phyloP scores from a whole-genome alignment of 306 rosid genomes.

The Urtica urens region DNA sequence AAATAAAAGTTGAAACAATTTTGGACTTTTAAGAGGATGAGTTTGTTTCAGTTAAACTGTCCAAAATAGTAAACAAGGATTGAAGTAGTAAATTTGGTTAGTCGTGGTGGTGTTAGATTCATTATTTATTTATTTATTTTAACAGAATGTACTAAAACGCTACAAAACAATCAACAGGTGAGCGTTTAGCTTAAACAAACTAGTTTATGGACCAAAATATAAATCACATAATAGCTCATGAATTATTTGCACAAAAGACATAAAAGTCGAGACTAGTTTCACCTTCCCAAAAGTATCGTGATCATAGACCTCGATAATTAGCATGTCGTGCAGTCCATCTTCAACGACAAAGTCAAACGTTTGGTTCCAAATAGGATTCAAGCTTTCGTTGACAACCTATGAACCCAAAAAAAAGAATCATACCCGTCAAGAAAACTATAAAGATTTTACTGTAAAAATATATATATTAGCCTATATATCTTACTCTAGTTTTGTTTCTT shows the following conservation, averaged over 20 bases:
- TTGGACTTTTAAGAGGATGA: no score
- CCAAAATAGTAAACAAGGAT: no score
- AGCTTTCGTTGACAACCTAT: conserved; percentile 83
- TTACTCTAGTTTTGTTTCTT: conserved; percentile 81
- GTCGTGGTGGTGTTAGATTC: no score
- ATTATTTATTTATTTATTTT: no score
- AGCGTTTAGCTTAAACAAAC: no score
- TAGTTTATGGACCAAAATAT: neutral
- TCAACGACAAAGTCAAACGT: conserved; percentile 92
- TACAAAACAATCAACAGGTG: no score
- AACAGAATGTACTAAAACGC: no score
- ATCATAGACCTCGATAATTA: conserved; percentile 78
- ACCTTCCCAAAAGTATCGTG: conserved; percentile 99
- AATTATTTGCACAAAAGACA: neutral
- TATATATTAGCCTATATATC: conserved; percentile 8
- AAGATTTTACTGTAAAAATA: neutral
- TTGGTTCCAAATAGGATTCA: conserved; percentile 97
- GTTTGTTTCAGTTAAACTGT: no score
- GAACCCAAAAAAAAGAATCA: conserved; percentile 15
- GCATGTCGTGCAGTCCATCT: conserved; percentile 96
- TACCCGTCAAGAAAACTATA: conserved; percentile 11
- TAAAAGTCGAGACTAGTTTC: neutral
- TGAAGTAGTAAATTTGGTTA: no score
- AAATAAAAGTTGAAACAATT: no score
- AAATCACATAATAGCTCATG: no score